Percentiles rank a stretch among this genome's conserved stretches.
Conservation (phyloP, 2,329 filamentous ascomycete species). For the Colletotrichum eleusines region DNA sequence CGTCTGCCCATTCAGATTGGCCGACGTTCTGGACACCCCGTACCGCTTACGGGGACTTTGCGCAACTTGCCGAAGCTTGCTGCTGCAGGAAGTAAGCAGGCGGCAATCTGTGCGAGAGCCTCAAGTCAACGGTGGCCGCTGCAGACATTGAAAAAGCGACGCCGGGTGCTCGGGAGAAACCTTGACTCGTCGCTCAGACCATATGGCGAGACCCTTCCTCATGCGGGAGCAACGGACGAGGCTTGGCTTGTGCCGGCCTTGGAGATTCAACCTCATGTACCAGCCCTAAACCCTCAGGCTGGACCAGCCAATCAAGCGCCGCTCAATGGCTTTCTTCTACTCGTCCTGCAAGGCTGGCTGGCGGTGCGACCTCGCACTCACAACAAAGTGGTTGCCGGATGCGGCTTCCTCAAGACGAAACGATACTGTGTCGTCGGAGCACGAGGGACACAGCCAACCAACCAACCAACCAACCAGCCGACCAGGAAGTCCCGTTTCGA, state of each 20-base stretch:
- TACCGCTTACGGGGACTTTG: conserved; percentile 16
- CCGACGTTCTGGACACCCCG: not conserved
- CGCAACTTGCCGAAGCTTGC: no score
- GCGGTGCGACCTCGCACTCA: not conserved
- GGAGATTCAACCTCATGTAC: not conserved
- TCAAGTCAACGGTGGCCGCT: conserved; percentile 23
- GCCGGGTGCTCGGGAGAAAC: conserved; percentile 16
- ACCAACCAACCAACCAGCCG: not conserved
- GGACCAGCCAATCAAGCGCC: not conserved
- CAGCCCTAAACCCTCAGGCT: not conserved
- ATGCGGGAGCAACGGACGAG: not conserved
- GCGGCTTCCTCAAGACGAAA: conserved; percentile 18
- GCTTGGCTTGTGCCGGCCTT: not conserved
- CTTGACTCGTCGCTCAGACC: conserved; percentile 23
- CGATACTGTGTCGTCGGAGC: not conserved
- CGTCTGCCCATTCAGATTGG: no score
- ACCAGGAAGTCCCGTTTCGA: not conserved
- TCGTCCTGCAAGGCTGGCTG: not conserved
- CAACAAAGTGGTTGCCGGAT: conserved; percentile 15
- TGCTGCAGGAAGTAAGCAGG: not conserved
- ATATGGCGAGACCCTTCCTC: conserved; percentile 11
- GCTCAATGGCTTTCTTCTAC: not conserved
- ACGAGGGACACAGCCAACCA: not conserved
- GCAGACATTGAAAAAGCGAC: not conserved
- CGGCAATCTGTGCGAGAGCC: conserved; percentile 20